phyloP scores from a whole-genome alignment of 2,329 filamentous ascomycete genomes.

The Alternaria atra region DNA sequence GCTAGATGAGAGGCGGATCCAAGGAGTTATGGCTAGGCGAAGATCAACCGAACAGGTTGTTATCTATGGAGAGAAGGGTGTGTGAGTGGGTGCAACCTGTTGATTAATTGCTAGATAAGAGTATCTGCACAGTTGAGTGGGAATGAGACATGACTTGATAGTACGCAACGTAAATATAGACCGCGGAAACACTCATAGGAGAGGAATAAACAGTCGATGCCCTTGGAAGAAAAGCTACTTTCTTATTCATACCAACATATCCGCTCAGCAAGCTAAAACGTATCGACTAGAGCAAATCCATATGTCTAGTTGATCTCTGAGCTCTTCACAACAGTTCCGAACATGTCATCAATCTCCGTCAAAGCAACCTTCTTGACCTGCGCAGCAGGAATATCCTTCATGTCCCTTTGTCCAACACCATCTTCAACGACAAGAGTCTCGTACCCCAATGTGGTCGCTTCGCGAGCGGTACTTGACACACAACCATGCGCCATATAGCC shows the following conservation, averaged over 20 bases:
- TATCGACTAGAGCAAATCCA: no score
- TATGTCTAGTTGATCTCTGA: background rate
- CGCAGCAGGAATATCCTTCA: background rate
- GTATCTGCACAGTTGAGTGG: background rate
- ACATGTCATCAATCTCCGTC: constrained; percentile 3
- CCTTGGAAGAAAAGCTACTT: background rate
- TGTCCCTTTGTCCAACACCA: background rate
- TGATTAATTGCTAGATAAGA: background rate
- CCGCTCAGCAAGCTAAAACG: background rate
- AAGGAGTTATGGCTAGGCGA: background rate
- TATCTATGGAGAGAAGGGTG: background rate
- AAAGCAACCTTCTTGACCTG: background rate
- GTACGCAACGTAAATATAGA: background rate
- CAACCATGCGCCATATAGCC: constrained; percentile 2
- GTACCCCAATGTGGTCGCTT: background rate
- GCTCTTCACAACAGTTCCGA: background rate
- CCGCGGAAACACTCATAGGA: background rate
- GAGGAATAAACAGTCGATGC: no score
- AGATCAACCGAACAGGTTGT: background rate
- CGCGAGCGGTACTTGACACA: constrained; percentile 2
- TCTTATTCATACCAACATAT: background rate
- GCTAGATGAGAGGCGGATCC: constrained; percentile 20
- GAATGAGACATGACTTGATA: background rate
- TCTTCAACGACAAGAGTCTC: background rate
- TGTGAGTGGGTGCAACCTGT: background rate